Evolutionary conservation across 805 yeast genomes (phyloP).

Genomic region (Yarrowia divulgata): DNA sequence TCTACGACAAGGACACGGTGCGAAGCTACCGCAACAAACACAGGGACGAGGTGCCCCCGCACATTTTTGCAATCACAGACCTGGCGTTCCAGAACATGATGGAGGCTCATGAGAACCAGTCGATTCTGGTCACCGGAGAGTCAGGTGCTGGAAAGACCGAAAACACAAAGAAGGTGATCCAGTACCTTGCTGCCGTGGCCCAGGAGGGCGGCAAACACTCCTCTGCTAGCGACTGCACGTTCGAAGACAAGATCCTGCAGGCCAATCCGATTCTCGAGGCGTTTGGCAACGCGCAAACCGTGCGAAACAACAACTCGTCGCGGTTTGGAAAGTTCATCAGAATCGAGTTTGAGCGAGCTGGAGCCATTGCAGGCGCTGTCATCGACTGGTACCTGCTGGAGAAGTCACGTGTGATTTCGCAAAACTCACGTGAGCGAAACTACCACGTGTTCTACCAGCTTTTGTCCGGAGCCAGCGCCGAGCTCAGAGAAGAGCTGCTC

Average conservation of each 20-base stretch:
- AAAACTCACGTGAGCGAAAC: conserved; percentile 79
- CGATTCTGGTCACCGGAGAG: conserved; percentile 97
- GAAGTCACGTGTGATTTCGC: conserved; percentile 88
- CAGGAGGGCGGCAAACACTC: conserved; percentile 46
- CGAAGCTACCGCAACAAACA: conserved; percentile 60
- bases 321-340: conserved; percentile 96
- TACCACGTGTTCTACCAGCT: conserved; percentile 94
- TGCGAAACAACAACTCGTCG: conserved; percentile 91
- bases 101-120: conserved; percentile 75
- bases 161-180: conserved; percentile 92
- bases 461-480: conserved; percentile 66
- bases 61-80: conserved; percentile 89
- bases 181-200: conserved; percentile 83
- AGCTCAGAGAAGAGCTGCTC: conserved; percentile 48
- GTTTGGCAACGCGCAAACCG: conserved; percentile 97
- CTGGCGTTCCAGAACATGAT: conserved; percentile 80
- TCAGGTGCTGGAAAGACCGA: conserved; percentile 99
- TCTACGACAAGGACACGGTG: conserved; percentile 69
- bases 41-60: conserved; percentile 69
- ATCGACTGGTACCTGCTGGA: conserved; percentile 95
- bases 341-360: conserved; percentile 71
- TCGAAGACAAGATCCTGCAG: conserved; percentile 85
- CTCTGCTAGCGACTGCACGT: conserved; percentile 50
- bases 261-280: conserved; percentile 96
- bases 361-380: conserved; percentile 82